Conservation (phyloP, 805 yeast genomes). For the Teunomyces lycoperdinae region DNA sequence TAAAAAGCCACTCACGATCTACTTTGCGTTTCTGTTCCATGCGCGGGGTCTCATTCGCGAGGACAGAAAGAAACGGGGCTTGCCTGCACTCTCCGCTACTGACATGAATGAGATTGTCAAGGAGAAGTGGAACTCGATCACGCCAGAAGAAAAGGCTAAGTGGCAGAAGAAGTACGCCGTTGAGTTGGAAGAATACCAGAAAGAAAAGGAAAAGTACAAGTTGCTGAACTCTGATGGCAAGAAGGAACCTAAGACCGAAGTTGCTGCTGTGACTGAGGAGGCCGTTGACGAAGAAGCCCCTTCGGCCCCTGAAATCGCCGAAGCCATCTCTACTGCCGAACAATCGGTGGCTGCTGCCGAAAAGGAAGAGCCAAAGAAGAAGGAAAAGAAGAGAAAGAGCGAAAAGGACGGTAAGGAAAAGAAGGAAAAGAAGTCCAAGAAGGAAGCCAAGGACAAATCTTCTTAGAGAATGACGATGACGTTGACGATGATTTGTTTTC, state of each 20-base stretch:
- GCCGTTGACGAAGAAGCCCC: background rate
- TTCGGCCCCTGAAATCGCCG: background rate
- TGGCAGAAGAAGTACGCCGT: constrained; percentile 61
- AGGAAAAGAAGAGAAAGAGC: constrained; percentile 14
- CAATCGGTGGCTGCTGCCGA: constrained; percentile 4
- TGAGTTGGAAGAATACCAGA: constrained; percentile 37
- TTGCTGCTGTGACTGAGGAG: background rate
- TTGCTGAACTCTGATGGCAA: background rate
- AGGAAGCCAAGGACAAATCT: background rate
- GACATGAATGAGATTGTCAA: constrained; percentile 81
- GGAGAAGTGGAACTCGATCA: constrained; percentile 70
- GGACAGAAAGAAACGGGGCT: constrained; percentile 57
- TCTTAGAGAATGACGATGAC: background rate
- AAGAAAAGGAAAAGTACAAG: constrained; percentile 35
- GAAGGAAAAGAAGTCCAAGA: constrained; percentile 14
- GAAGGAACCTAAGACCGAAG: background rate
- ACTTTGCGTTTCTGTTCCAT: constrained; percentile 71
- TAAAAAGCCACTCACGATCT: constrained; percentile 87
- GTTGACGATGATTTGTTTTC: background rate
- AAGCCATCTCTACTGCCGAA: constrained; percentile 2
- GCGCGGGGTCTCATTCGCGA: constrained; percentile 68
- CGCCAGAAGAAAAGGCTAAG: constrained; percentile 61
- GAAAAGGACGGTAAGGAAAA: constrained; percentile 12
- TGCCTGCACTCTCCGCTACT: constrained; percentile 63
- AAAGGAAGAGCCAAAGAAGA: constrained; percentile 7